Evolutionary conservation across 495 filamentous ascomycete species (phyloP).

Genomic region (Podospora pseudoanserina): DNA sequence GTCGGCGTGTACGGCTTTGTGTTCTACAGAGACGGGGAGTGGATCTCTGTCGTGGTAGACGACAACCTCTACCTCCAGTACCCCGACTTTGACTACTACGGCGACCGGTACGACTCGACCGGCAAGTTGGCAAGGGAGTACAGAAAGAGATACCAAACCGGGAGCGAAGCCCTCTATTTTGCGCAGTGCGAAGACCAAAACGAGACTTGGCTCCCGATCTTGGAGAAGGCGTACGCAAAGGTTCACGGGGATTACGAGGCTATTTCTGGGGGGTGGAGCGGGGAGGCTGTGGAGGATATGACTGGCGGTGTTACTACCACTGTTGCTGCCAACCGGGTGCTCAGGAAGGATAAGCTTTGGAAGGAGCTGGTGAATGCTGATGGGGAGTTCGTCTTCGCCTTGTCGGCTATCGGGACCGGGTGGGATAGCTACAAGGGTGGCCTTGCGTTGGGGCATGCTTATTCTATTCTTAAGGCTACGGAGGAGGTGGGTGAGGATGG

Average conservation of each 20-base stretch:
- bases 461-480: slow-evolving; percentile 79
- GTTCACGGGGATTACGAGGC: slow-evolving; percentile 83
- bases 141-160: slow-evolving; percentile 66
- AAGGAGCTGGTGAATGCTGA: slow-evolving; percentile 80
- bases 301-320: slow-evolving; percentile 87
- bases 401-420: slow-evolving; percentile 61
- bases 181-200: slow-evolving; percentile 80
- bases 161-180: slow-evolving; percentile 78
- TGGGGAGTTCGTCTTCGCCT: slow-evolving; percentile 78
- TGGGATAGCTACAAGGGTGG: slow-evolving; percentile 50
- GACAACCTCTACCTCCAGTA: slow-evolving; percentile 72
- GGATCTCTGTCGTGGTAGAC: slow-evolving; percentile 87
- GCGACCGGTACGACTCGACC: slow-evolving; percentile 46
- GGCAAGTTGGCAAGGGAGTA: slow-evolving; percentile 57
- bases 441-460: slow-evolving; percentile 80
- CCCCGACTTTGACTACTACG: slow-evolving; percentile 60
- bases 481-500: slow-evolving; percentile 63
- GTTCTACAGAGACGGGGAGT: slow-evolving; percentile 89
- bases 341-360: slow-evolving; percentile 89
- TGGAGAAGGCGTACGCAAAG: slow-evolving; percentile 97
- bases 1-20: slow-evolving; percentile 95
- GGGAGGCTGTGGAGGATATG: slow-evolving; percentile 88
- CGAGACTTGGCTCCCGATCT: slow-evolving; percentile 90
- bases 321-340: slow-evolving; percentile 72
- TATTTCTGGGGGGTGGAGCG: slow-evolving; percentile 82